Percentiles rank a stretch among this genome's conserved stretches.
Evolutionary conservation across 345 rosid species (phyloP).

Genomic region (Eucalyptus polybractea): DNA sequence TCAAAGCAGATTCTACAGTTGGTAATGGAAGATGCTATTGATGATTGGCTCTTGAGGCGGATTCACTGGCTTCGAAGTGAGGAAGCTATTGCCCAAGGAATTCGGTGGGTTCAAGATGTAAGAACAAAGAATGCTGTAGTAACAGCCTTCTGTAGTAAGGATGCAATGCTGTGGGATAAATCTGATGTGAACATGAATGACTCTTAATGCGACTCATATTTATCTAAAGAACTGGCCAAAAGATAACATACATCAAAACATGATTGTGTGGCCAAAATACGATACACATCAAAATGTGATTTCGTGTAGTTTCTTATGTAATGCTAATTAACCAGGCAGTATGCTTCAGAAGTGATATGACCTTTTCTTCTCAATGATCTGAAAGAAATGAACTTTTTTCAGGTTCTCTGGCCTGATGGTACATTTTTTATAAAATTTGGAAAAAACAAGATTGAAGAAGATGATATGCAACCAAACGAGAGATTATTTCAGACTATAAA

Average conservation of each 20-base stretch:
- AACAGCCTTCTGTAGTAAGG: background rate
- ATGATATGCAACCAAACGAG: constrained; percentile 15
- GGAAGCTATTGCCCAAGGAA: constrained; percentile 70
- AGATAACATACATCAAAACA: background rate
- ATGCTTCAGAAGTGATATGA: background rate
- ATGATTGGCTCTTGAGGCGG: constrained; percentile 90
- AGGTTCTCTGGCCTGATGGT: constrained; percentile 95
- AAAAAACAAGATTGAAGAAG: constrained; percentile 13
- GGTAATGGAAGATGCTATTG: constrained; percentile 97
- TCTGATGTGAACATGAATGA: background rate
- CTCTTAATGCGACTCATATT: background rate
- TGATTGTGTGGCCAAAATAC: background rate
- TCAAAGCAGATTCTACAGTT: constrained; percentile 92
- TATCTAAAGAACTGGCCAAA: background rate
- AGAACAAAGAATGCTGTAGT: constrained; percentile 8
- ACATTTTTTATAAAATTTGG: constrained; percentile 53
- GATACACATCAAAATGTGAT: background rate
- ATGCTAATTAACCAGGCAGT: background rate
- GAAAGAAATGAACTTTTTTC: background rate
- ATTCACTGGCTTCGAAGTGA: constrained; percentile 75
- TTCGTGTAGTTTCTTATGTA: background rate
- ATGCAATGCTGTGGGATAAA: background rate
- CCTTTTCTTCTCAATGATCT: background rate
- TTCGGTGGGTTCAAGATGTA: constrained; percentile 91
- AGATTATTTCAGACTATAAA: constrained; percentile 18